Evolutionary conservation across 805 yeast species (phyloP).

Genomic region (Candida manassasensis): DNA sequence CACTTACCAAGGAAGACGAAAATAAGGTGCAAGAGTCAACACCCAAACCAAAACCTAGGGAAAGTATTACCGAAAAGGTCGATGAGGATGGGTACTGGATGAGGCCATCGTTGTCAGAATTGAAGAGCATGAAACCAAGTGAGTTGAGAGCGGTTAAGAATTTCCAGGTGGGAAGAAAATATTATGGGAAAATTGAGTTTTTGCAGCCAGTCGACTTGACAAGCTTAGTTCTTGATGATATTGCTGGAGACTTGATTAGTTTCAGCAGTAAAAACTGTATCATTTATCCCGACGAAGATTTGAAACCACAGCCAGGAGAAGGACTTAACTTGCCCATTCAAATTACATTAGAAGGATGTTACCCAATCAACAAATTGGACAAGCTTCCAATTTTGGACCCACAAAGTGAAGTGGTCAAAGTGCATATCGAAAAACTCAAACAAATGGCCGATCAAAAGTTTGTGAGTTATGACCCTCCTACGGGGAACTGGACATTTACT

Average conservation of each 20-base stretch:
- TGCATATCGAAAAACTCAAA: constrained; percentile 66
- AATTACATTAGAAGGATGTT: constrained; percentile 73
- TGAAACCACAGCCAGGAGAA: constrained; percentile 64
- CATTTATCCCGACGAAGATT: constrained; percentile 65
- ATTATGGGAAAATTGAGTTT: constrained; percentile 75
- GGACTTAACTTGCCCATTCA: constrained; percentile 78
- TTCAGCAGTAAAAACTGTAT: constrained; percentile 58
- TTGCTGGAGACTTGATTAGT: constrained; percentile 61
- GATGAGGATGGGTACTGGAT: constrained; percentile 83
- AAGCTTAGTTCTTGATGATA: constrained; percentile 52
- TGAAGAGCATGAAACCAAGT: constrained; percentile 53
- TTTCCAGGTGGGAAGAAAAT: constrained; percentile 74
- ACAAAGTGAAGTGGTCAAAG: constrained; percentile 62
- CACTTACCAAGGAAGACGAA: not conserved
- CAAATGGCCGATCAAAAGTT: constrained; percentile 56
- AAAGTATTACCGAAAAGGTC: constrained; percentile 24
- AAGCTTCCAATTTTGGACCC: constrained; percentile 73
- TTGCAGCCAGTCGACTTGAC: constrained; percentile 80
- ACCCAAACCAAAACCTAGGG: not conserved
- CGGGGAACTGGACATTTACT: constrained; percentile 68
- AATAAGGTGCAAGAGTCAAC: not conserved
- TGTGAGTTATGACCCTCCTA: constrained; percentile 68
- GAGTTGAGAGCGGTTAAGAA: constrained; percentile 60
- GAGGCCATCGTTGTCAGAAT: constrained; percentile 66
- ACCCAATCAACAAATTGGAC: constrained; percentile 70